These are phyloP conservation scores for Balamuthia mandrillaris DNA, from an alignment of 208 protist species.

Conservation along the genomic window DNA sequence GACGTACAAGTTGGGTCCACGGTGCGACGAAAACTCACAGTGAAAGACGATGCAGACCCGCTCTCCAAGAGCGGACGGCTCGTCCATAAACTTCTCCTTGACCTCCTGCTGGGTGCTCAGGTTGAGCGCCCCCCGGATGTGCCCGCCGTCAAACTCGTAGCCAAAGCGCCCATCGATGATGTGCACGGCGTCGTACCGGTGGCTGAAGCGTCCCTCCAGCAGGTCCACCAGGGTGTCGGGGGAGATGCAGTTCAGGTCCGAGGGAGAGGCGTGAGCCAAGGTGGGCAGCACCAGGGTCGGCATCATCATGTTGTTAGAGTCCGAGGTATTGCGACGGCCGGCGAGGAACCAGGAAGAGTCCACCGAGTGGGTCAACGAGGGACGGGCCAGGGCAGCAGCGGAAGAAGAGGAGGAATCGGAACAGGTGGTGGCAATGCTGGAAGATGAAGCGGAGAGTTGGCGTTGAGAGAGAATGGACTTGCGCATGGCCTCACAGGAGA, in stretches of 20 bases:
- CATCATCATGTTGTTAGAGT: no score
- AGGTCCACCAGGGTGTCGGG: not conserved
- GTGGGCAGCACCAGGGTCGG: constrained; percentile 23
- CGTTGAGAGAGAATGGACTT: no score
- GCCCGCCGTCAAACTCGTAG: constrained; percentile 57
- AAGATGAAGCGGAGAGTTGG: no score
- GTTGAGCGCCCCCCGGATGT: constrained; percentile 45
- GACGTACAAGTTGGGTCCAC: constrained; percentile 34
- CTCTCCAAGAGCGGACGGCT: not conserved
- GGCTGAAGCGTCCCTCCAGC: not conserved
- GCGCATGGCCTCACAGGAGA: no score
- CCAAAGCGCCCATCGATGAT: constrained; percentile 53
- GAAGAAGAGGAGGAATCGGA: no score
- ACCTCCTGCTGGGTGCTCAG: constrained; percentile 12
- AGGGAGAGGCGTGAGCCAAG: not conserved
- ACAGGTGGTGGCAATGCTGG: no score
- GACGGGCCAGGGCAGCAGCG: no score
- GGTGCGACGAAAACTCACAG: constrained; percentile 45
- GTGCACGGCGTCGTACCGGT: not conserved
- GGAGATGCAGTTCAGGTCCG: not conserved
- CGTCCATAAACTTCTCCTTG: not conserved
- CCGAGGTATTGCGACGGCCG: no score
- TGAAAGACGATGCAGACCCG: constrained; percentile 37
- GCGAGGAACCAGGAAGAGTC: no score
- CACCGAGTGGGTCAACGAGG: no score